Conservation (phyloP, 768 basidiomycete species). For the Clitopilus hobsonii region DNA sequence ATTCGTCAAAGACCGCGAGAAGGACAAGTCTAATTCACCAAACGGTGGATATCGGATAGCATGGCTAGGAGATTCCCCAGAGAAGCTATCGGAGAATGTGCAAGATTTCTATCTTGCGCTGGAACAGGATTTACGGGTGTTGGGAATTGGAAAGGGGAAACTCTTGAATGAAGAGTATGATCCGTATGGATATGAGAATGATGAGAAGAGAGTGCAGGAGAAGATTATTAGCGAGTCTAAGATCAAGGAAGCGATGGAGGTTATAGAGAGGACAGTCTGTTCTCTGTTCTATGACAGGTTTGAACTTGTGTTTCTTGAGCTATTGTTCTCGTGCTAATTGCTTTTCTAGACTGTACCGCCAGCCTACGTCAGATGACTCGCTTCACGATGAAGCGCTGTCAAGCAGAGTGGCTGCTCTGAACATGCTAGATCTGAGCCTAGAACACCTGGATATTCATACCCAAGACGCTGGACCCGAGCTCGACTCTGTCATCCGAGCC, state of each 20-base stretch:
- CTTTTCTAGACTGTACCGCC: constrained; percentile 65
- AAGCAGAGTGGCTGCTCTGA: constrained; percentile 85
- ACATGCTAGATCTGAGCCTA: constrained; percentile 83
- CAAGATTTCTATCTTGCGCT: constrained; percentile 69
- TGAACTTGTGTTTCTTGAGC: constrained; percentile 12
- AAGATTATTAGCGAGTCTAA: constrained; percentile 36
- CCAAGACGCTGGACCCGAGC: constrained; percentile 40
- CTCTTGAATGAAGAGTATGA: not conserved
- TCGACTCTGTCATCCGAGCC: constrained; percentile 60
- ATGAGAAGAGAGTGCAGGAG: constrained; percentile 23
- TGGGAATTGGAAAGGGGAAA: constrained; percentile 26
- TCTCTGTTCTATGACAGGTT: constrained; percentile 82
- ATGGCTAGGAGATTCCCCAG: constrained; percentile 38
- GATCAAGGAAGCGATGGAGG: constrained; percentile 61
- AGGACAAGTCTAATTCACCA: constrained; percentile 7
- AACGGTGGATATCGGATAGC: constrained; percentile 33
- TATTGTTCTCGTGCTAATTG: not conserved
- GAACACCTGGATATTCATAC: constrained; percentile 89
- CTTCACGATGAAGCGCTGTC: constrained; percentile 90
- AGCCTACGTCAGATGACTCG: constrained; percentile 59
- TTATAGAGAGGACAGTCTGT: constrained; percentile 69
- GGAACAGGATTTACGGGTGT: constrained; percentile 56
- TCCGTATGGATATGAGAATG: constrained; percentile 18
- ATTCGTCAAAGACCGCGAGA: constrained; percentile 36
- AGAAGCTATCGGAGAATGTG: constrained; percentile 48